Evolutionary conservation across 1,284 basidiomycete species (phyloP), one percentile per base, ranked within the genome.

Genomic region (Anthracocystis setariae): DNA sequence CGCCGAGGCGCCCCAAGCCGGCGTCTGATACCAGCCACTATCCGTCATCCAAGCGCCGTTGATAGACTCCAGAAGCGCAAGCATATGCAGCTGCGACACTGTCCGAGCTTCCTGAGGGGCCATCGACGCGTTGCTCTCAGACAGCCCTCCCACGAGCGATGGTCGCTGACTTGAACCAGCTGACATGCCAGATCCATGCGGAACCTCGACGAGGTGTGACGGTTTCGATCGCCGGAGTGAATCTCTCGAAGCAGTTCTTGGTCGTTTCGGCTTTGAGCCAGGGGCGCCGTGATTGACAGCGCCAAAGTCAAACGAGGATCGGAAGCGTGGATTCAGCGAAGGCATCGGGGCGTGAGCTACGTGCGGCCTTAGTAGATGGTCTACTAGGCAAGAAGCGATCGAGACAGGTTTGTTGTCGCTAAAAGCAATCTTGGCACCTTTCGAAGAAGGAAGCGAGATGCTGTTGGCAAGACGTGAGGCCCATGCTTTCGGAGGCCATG

Each of bases 21-120:
- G 35, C 2, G 62, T 48, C 24, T 53, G 63, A 45, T 62, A 62
- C 58, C 54, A 71, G 0, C 49, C 53, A n/a, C 54, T 66, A 39
- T 71, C 68, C 18, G 58, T 40, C 68, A 66, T 66, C 62, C 62
- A 71, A 3, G 68, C 68, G 5, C 62, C 68, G 23, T 71, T 50
- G 7, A 71, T 48, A 15, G 58, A 50, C 25, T 71, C 68, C 21
- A 71, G 23, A 8, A 71, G 50, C 13, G 62, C 62, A 23, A 44
- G 52, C 53, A 62, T 66, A 45, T 66, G 47, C 33, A 70, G 33
- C 25, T 70, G 67, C 21, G 67, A 55, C 17, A 70, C 62, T 9
- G 46, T 57, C 2, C 67, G 56, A 15, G 47, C 43, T n/a, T 57
- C 52, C 1, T 25, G n/a, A 37, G 35, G n/a, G 15, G 35, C 35